Percentiles rank a stretch among this genome's conserved stretches.
Evolutionary conservation across 2,329 filamentous ascomycete genomes (phyloP).

Genomic region (Exophiala sideris): DNA sequence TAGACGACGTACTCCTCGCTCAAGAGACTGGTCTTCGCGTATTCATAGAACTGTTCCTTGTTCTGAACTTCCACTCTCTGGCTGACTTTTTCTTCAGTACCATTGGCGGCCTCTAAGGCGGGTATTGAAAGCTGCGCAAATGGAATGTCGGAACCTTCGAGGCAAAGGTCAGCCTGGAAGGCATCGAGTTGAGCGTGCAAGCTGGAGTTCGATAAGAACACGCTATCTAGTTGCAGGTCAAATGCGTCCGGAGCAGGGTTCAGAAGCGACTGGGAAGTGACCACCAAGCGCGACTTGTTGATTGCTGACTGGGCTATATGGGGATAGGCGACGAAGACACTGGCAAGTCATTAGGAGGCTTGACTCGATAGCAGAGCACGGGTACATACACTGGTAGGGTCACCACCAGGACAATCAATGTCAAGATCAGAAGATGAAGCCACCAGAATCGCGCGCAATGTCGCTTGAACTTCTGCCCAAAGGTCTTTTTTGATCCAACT

Average conservation of each 20-base stretch:
- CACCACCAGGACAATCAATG: constrained; percentile 52
- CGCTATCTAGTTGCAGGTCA: constrained; percentile 47
- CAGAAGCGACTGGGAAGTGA: constrained; percentile 51
- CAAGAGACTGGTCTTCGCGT: constrained; percentile 47
- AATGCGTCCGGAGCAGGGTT: constrained; percentile 50
- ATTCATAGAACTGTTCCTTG: constrained; percentile 47
- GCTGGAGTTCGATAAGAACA: constrained; percentile 46
- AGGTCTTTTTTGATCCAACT: not conserved
- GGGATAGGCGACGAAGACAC: constrained; percentile 58
- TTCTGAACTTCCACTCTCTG: constrained; percentile 44
- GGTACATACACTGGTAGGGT: constrained; percentile 54
- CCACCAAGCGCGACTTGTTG: constrained; percentile 49
- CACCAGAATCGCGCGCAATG: constrained; percentile 49
- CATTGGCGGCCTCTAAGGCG: constrained; percentile 41
- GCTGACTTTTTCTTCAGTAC: constrained; percentile 41
- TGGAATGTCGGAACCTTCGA: constrained; percentile 40
- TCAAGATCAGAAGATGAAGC: constrained; percentile 51
- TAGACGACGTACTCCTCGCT: constrained; percentile 50
- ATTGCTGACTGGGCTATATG: constrained; percentile 55
- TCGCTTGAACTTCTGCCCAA: constrained; percentile 20
- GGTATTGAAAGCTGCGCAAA: constrained; percentile 50
- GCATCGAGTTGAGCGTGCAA: constrained; percentile 54
- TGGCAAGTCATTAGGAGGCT: constrained; percentile 26
- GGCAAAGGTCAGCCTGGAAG: constrained; percentile 52
- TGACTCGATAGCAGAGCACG: not conserved